Evolutionary conservation across 2,329 filamentous ascomycete species (phyloP), one percentile per base, ranked within the genome.

Genomic region (Paraphaeosphaeria sporulosa): DNA sequence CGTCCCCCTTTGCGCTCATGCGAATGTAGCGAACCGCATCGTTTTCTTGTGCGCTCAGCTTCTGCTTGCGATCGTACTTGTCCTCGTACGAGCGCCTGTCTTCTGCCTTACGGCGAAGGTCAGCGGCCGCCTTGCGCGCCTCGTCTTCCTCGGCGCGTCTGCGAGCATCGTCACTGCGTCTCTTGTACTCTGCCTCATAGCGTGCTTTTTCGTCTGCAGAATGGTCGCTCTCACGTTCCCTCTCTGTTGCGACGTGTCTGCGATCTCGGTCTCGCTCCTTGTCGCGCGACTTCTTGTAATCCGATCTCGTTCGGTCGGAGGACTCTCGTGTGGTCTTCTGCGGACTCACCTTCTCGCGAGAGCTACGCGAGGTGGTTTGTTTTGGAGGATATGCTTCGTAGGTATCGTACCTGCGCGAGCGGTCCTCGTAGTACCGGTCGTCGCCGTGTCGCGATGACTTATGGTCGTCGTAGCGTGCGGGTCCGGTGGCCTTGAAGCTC

Each of bases 231-330:
- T 74, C 73, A 34, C 73, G 73, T 10, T 78, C 77, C 38, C 76
- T 76, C 17, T 74, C 73, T 34, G 65, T 59, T 1, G 74, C 69
- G 4, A 70, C 65, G 38, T 77, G 76, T 61, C 78, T 80, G 34
- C 63, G 64, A 12, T 76, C 76, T 52, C 78, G 74, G 9, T 81
- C 78, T 57, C 72, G 71, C 38, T 82, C 80, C 60, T 74, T 74
- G 48, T 81, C 78, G 53, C 73, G 72, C 48, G 72, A 71, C 64
- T 78, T 76, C 59, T 72, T 75, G 61, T 74, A 73, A 52, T 82
- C 79, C 42, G 73, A 74, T 42, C 79, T 71, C 12, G 74, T 68
- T 32, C 77, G 73, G 61, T 82, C 80, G 32, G 62, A 69, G 25
- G 75, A 72, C 56, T 71, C 71, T 43, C 62, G 68, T 58, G 63